Conservation (phyloP, 78 protist genomes). For the Emiliania huxleyi region DNA sequence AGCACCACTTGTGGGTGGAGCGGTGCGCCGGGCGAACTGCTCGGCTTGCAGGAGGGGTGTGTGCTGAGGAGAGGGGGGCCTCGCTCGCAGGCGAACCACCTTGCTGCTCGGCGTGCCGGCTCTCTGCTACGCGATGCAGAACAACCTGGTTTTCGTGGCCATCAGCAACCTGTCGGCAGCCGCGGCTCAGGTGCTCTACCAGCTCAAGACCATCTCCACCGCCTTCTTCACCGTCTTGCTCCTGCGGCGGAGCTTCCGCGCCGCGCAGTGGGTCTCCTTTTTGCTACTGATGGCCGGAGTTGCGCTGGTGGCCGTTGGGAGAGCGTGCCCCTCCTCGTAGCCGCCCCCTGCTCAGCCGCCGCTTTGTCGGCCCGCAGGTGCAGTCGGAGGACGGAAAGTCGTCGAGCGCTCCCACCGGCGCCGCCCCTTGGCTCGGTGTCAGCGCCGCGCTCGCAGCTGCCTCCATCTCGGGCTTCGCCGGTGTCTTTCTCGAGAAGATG, state of each 20-base stretch:
- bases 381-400: background rate
- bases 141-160: conserved; percentile 20
- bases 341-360: too few species aligned
- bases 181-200: conserved; percentile 25
- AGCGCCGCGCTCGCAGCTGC: conserved; percentile 1
- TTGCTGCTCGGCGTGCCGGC: conserved; percentile 38
- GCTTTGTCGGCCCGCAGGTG: too few species aligned
- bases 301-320: too few species aligned
- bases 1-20: background rate
- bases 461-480: conserved; percentile 3
- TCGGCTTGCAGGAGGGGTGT: too few species aligned
- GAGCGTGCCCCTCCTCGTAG: too few species aligned
- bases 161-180: background rate
- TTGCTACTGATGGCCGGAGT: background rate
- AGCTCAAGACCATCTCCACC: conserved; percentile 1
- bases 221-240: background rate
- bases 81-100: too few species aligned
- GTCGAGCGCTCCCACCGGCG: too few species aligned
- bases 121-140: conserved; percentile 25
- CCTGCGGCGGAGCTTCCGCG: background rate
- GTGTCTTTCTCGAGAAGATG: conserved; percentile 36
- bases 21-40: background rate
- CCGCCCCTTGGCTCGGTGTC: background rate
- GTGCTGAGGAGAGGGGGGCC: too few species aligned
- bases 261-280: conserved; percentile 9